Base-by-base conservation (phyloP, 2,329 filamentous ascomycete species). In the Waltergamsia citrina region DNA sequence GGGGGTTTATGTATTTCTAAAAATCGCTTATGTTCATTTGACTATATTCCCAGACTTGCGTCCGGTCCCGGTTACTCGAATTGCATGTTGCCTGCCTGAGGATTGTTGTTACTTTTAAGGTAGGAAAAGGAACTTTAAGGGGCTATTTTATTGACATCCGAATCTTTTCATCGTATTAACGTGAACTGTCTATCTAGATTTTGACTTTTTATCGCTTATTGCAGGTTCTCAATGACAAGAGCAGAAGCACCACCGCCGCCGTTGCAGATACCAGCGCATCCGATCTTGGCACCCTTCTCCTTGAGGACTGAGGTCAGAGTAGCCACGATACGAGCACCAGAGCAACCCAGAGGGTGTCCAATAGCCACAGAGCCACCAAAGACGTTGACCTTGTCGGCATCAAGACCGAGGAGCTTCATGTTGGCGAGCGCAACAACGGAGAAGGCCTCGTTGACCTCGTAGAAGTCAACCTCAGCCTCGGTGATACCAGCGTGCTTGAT, bases 391-490 rank as follows among this genome's bases (percentile, higher is more conserved):
- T 87, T 93, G 39, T 88, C 84, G 44, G 84, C 73, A 43, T 70
- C 69, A 37, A 98, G 65, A 41, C 70, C 72, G 26, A 98, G 78
- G 36, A 96, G 61, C 75, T 98, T 94, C 66, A 94, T 78, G 70
- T 98, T 98, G 46, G 92, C 88, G 34, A 98, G 74, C 25, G 92
- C 86, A 43, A 98, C 92, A 32, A 94, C 92, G 42, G 85, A 92
- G 71, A 98, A 98, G 27, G 92, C 92, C 71, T 98, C 92, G 70
- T 98, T 98, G 71, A 98, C 95, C 71, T 98, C 92, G 60, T 92
- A 98, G 48, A 78, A 92, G 52, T 96, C 90, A 38, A 98, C 72
- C 39, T 85, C 71, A 43, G 81, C 76, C 47, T 79, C 72, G 37
- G 77, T 74, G 41, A 98, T 65, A 42, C 85, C 84, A 41, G 92